Evolutionary conservation across 2,329 filamentous ascomycete genomes (phyloP).

Genomic region (Aureobasidium sp.): DNA sequence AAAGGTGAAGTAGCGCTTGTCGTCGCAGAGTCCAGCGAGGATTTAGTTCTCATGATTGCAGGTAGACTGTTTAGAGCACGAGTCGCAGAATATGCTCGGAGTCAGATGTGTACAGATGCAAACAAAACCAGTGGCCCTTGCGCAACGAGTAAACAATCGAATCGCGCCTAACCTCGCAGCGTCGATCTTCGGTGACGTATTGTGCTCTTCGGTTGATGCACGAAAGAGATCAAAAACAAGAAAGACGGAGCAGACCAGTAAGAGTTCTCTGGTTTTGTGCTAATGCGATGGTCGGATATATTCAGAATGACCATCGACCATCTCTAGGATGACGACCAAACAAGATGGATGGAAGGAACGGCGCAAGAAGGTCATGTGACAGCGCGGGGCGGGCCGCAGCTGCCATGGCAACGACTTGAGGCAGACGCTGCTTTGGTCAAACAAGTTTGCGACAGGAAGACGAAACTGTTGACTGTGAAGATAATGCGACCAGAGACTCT

Average conservation of each 20-base stretch:
- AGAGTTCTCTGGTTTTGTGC: no score
- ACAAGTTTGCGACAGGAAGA: slow-evolving; percentile 10
- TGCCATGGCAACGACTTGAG: slow-evolving; percentile 16
- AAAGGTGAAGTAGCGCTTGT: slow-evolving; percentile 36
- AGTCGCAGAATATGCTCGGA: neutral
- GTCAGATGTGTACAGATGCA: neutral
- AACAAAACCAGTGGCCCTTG: slow-evolving; percentile 14
- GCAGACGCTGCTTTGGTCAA: slow-evolving; percentile 4
- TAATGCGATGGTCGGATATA: neutral
- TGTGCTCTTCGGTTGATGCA: neutral
- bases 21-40: slow-evolving; percentile 38
- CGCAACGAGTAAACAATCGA: slow-evolving; percentile 15
- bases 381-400: slow-evolving; percentile 9
- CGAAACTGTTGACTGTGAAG: neutral
- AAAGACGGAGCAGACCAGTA: neutral
- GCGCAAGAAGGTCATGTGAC: neutral
- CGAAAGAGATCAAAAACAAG: no score
- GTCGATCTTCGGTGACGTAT: neutral
- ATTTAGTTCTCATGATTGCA: slow-evolving; percentile 5
- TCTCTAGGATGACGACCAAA: neutral
- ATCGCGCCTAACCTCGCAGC: neutral
- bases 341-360: neutral
- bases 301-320: no score
- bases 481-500: neutral
- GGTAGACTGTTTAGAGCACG: neutral